Evolutionary conservation across 2,329 filamentous ascomycete species (phyloP), one percentile per base, ranked within the genome.

Genomic region (Colletotrichum sp.): DNA sequence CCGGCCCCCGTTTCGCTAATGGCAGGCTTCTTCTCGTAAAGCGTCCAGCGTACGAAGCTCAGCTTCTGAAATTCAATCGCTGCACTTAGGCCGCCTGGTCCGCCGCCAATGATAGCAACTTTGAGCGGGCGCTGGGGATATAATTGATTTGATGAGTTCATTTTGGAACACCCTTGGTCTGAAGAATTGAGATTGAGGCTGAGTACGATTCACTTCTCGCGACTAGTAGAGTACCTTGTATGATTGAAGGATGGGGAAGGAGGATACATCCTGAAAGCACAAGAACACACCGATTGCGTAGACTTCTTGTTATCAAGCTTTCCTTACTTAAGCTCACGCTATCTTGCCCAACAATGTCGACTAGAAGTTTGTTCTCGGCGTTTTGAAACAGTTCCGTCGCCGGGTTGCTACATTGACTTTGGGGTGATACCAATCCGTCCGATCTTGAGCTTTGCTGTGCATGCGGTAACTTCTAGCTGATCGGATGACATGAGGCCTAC

Each of bases 301-400:
- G 0, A 7, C n/a, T 21, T 13, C 10, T 52, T 13, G 10, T 52
- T 52, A 52, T 52, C 44, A 21, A 52, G n/a, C 0, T 52, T 52
- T 21, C 4, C n/a, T 7, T 13, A 21, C 6, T 24, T 21, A 52
- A 52, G 12, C 44, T 18, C 1, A 21, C 44, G 9, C n/a, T 52
- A 13, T 13, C 44, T 21, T 21, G n/a, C 44, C n/a, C 10, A 21
- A 21, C 10, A 52, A 52, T 52, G 44, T 24, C 3, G 44, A 21
- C n/a, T 21, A 21, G n/a, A 52, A 52, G 44, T 52, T 21, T 52
- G 44, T 52, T 52, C n/a, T 1, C 6, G 10, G 12, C n/a, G n/a
- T 52, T 52, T 52, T 52, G 44, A 52, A 52, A 52, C 44, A 52
- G n/a, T 52, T 52, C 44, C n/a, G 44, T 52, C 44, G 44, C n/a